These are phyloP conservation scores for Aspergillus sp. DNA, from an alignment of 2,329 filamentous ascomycete species.

Conservation along the genomic window DNA sequence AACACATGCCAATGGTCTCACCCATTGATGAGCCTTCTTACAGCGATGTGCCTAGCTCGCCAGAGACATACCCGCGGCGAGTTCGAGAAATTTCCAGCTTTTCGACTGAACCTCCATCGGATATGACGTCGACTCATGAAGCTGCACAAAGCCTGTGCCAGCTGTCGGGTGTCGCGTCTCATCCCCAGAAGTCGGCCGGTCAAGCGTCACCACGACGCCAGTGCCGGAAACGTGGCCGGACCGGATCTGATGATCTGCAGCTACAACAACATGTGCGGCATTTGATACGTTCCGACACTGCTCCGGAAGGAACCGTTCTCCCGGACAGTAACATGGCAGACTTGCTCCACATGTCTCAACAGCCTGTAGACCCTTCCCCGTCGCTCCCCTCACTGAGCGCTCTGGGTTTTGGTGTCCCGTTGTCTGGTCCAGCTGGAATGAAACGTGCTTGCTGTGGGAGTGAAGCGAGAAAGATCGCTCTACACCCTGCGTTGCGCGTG, in stretches of 20 bases:
- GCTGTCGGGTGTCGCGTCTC: slow-evolving; percentile 35
- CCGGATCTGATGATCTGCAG: slow-evolving; percentile 38
- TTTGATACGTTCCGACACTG: slow-evolving; percentile 31
- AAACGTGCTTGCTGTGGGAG: slow-evolving; percentile 44
- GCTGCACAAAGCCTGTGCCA: slow-evolving; percentile 44
- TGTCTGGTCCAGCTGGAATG: slow-evolving; percentile 38
- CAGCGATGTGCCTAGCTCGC: slow-evolving; percentile 36
- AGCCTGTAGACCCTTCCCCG: slow-evolving; percentile 16
- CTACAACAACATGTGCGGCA: slow-evolving; percentile 42
- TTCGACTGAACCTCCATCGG: slow-evolving; percentile 31
- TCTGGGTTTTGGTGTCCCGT: slow-evolving; percentile 23
- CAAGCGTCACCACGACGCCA: slow-evolving; percentile 21
- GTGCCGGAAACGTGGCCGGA: slow-evolving; percentile 42
- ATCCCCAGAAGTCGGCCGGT: slow-evolving; percentile 13
- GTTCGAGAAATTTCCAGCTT: slow-evolving; percentile 38
- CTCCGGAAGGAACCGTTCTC: slow-evolving; percentile 27
- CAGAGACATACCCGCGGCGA: slow-evolving; percentile 30
- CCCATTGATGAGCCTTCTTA: slow-evolving; percentile 39
- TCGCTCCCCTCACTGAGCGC: slow-evolving; percentile 20
- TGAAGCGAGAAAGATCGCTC: slow-evolving; percentile 37
- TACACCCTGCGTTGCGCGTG: slow-evolving; percentile 33
- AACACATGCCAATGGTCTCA: slow-evolving; percentile 36
- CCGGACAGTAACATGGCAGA: slow-evolving; percentile 33
- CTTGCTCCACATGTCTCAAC: slow-evolving; percentile 32
- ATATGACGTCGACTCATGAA: slow-evolving; percentile 32